These are phyloP conservation scores for Herpetospermum pedunculosum DNA, from an alignment of 306 rosid genomes.

Conservation along the genomic window DNA sequence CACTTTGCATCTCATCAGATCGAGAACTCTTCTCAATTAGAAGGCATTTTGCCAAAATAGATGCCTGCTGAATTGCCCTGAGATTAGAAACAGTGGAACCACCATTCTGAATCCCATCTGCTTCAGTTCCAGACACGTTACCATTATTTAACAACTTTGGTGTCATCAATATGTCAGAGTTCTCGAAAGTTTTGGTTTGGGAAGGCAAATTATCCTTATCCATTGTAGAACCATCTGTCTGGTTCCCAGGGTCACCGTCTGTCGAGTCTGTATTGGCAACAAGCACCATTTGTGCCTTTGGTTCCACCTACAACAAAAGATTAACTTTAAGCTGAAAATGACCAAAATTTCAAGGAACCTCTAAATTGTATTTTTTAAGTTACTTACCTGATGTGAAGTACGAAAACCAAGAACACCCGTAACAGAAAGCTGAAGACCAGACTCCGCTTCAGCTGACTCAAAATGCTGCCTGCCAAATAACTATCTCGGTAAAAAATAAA, in stretches of 20 bases:
- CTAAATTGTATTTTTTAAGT: neutral
- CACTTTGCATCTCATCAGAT: slow-evolving; percentile 90
- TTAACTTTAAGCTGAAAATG: neutral
- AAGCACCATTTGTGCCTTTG: slow-evolving; percentile 92
- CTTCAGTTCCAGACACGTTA: slow-evolving; percentile 22
- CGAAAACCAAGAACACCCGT: slow-evolving; percentile 95
- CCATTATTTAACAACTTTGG: slow-evolving; percentile 52
- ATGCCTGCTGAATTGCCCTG: slow-evolving; percentile 59
- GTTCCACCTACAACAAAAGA: slow-evolving; percentile 50
- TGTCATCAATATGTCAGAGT: slow-evolving; percentile 48
- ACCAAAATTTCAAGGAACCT: slow-evolving; percentile 11
- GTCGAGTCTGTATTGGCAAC: slow-evolving; percentile 40
- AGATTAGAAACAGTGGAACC: slow-evolving; percentile 29
- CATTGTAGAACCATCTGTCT: slow-evolving; percentile 19
- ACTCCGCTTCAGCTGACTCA: slow-evolving; percentile 69
- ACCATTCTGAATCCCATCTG: slow-evolving; percentile 35
- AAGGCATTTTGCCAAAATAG: slow-evolving; percentile 73
- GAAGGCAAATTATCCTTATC: slow-evolving; percentile 21
- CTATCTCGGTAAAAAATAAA: slow-evolving; percentile 18
- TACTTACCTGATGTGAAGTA: slow-evolving; percentile 69
- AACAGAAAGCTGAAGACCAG: slow-evolving; percentile 81
- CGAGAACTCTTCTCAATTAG: slow-evolving; percentile 82
- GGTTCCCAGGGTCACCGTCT: slow-evolving; percentile 17
- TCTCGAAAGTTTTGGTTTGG: slow-evolving; percentile 24
- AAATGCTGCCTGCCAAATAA: slow-evolving; percentile 50